A percentile compares a stretch with the other conserved stretches of the same genome.
Conservation (phyloP, 352 stramenopile genomes). For the Plasmopara muralis region DNA sequence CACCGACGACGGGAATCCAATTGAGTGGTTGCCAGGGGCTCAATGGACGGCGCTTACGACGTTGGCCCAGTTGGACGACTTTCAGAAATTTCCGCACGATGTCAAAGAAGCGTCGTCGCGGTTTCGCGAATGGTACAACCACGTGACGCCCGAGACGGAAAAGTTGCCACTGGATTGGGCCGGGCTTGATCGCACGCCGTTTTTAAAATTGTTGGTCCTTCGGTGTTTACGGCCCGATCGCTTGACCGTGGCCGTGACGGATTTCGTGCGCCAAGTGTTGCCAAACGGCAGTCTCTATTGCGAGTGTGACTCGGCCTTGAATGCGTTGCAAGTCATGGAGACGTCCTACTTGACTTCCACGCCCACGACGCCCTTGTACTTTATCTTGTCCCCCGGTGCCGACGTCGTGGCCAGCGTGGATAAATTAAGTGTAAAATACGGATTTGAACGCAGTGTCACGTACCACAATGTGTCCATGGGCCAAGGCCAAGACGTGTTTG, state of each 20-base stretch:
- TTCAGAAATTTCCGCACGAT: conserved; percentile 95
- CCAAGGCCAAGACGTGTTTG: conserved; percentile 94
- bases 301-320: conserved; percentile 95
- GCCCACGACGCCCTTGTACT: conserved; percentile 94
- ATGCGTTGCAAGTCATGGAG: conserved; percentile 94
- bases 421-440: conserved; percentile 91
- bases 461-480: conserved; percentile 98
- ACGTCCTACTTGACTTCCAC: conserved; percentile 93
- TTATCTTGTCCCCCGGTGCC: conserved; percentile 93
- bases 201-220: conserved; percentile 96
- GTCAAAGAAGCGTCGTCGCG: conserved; percentile 92
- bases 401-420: conserved; percentile 95
- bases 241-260: conserved; percentile 91
- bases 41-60: conserved; percentile 90
- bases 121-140: conserved; percentile 98
- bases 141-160: conserved; percentile 92
- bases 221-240: conserved; percentile 91
- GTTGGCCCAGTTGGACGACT: conserved; percentile 92
- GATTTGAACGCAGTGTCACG: conserved; percentile 92
- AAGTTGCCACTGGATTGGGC: conserved; percentile 97
- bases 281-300: conserved; percentile 92
- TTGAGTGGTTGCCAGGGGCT: conserved; percentile 89
- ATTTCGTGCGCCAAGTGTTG: conserved; percentile 92
- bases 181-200: conserved; percentile 90
- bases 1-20: conserved; percentile 64